Conservation (phyloP, 2,329 filamentous ascomycete species). For the Aspergillus costaricaensis region DNA sequence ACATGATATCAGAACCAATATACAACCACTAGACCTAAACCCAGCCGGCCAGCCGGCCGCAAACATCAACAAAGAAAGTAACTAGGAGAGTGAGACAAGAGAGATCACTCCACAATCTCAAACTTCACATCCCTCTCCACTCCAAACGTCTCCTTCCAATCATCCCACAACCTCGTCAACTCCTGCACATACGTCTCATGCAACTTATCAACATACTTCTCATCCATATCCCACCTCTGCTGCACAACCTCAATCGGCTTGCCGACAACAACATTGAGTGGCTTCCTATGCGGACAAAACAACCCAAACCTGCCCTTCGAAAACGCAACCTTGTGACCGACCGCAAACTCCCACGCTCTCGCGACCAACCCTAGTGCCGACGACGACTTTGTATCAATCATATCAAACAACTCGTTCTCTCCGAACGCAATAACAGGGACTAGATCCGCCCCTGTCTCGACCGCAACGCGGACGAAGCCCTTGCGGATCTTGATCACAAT, state of each 20-base stretch:
- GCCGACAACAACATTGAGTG: slow-evolving; percentile 82
- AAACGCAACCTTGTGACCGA: slow-evolving; percentile 79
- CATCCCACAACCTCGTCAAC: slow-evolving; percentile 29
- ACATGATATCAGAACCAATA: no score
- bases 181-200: slow-evolving; percentile 70
- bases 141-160: slow-evolving; percentile 35
- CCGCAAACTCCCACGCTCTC: slow-evolving; percentile 57
- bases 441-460: slow-evolving; percentile 78
- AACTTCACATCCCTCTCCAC: slow-evolving; percentile 28
- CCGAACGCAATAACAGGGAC: slow-evolving; percentile 83
- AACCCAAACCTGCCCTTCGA: slow-evolving; percentile 80
- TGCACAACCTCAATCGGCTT: slow-evolving; percentile 67
- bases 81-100: not conserved
- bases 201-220: slow-evolving; percentile 70
- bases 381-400: slow-evolving; percentile 68
- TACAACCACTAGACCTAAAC: not conserved
- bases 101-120: slow-evolving; percentile 24
- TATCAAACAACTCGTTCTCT: slow-evolving; percentile 86
- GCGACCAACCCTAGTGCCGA: slow-evolving; percentile 67
- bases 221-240: slow-evolving; percentile 58
- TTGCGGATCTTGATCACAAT: slow-evolving; percentile 76
- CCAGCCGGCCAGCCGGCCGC: not conserved
- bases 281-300: slow-evolving; percentile 74
- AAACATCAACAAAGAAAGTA: not conserved
- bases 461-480: slow-evolving; percentile 85